Percentiles rank a stretch among this genome's conserved stretches.
These are phyloP conservation scores for Fusarium miscanthi DNA, from an alignment of 2,329 filamentous ascomycete genomes.

Conservation along the genomic window DNA sequence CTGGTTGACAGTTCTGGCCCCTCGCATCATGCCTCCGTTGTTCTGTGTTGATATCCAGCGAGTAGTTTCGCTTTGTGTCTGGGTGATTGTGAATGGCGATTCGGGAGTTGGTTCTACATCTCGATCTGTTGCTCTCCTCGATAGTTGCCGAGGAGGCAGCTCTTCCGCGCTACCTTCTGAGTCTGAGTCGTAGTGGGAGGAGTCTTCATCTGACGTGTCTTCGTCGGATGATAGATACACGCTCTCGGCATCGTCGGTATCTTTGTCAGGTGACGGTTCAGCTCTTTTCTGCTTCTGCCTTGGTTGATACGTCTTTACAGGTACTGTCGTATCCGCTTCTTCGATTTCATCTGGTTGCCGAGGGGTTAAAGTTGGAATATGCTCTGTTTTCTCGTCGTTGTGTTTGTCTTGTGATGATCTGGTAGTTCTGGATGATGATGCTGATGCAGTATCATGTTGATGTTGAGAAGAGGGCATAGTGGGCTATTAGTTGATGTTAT, in stretches of 20 bases:
- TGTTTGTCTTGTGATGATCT: conserved; percentile 8
- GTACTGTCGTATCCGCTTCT: conserved; percentile 19
- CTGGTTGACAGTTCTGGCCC: conserved; percentile 31
- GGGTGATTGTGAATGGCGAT: conserved; percentile 26
- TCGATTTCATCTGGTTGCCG: conserved; percentile 37
- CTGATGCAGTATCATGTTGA: conserved; percentile 10
- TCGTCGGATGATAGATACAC: conserved; percentile 36
- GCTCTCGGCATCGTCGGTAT: conserved; percentile 34
- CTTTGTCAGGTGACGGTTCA: conserved; percentile 15
- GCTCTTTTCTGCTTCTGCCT: conserved; percentile 10
- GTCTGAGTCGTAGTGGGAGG: conserved; percentile 25
- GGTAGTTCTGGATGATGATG: not conserved
- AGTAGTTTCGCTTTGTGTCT: conserved; percentile 38
- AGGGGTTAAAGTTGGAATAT: not conserved
- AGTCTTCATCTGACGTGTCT: conserved; percentile 29
- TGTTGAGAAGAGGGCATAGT: conserved; percentile 21
- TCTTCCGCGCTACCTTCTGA: conserved; percentile 28
- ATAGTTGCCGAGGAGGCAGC: conserved; percentile 21
- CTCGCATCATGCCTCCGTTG: conserved; percentile 28
- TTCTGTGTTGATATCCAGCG: conserved; percentile 38
- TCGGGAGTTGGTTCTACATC: conserved; percentile 1
- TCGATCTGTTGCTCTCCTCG: conserved; percentile 18
- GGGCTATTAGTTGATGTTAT: not conserved
- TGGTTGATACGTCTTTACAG: conserved; percentile 7
- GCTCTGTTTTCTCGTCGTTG: not conserved